These are phyloP conservation scores for Primulina eburnea DNA, from an alignment of 257 asterid genomes.

Conservation along the genomic window DNA sequence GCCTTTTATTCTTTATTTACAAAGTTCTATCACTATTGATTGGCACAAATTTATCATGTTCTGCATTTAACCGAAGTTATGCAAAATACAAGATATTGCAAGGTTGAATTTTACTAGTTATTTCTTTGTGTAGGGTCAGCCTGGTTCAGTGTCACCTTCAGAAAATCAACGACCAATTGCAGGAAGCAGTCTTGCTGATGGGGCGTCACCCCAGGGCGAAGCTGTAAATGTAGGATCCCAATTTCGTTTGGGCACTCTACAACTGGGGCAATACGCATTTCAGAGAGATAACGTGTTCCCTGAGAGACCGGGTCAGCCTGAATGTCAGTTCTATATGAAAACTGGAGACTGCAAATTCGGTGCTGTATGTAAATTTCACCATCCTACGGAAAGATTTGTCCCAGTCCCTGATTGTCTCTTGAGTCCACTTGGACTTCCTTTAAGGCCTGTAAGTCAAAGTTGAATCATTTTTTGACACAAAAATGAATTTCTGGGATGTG, in stretches of 20 bases:
- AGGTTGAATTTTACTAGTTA: slow-evolving; percentile 26
- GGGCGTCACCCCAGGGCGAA: slow-evolving; percentile 50
- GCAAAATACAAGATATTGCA: slow-evolving; percentile 15
- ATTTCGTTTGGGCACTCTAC: slow-evolving; percentile 57
- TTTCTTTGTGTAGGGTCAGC: slow-evolving; percentile 60
- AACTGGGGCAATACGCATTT: slow-evolving; percentile 65
- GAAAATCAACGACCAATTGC: slow-evolving; percentile 61
- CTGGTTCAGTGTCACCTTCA: slow-evolving; percentile 69
- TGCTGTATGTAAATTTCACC: slow-evolving; percentile 90
- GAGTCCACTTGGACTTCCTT: slow-evolving; percentile 91
- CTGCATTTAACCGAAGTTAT: slow-evolving; percentile 12
- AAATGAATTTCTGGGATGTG: neutral
- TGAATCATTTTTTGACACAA: slow-evolving; percentile 19
- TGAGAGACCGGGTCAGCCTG: slow-evolving; percentile 94
- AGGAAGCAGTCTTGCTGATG: slow-evolving; percentile 53
- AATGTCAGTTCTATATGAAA: slow-evolving; percentile 93
- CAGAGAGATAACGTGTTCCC: slow-evolving; percentile 85
- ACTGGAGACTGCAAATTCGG: slow-evolving; percentile 98
- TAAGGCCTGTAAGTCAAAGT: slow-evolving; percentile 71
- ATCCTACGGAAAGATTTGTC: slow-evolving; percentile 75
- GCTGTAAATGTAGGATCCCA: slow-evolving; percentile 50
- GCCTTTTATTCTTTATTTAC: slow-evolving; percentile 3
- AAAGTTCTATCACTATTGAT: slow-evolving; percentile 4
- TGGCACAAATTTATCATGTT: slow-evolving; percentile 3
- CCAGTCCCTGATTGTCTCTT: slow-evolving; percentile 88